Percentiles rank a stretch among this genome's conserved stretches.
Evolutionary conservation across 2,329 filamentous ascomycete genomes (phyloP).

Genomic region (Pseudocercospora fuligena): DNA sequence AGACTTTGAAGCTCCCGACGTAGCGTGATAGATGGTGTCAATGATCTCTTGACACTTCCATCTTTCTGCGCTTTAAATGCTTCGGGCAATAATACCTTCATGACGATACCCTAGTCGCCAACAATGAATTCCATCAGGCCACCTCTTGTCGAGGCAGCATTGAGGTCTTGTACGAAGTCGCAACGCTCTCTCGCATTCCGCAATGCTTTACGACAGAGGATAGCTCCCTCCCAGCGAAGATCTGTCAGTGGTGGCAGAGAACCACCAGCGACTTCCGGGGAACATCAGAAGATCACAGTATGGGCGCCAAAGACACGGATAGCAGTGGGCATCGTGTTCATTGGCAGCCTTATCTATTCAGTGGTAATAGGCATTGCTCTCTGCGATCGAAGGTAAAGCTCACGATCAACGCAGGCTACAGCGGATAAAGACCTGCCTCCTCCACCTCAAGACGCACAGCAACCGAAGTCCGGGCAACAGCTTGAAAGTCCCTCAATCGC

Average conservation of each 20-base stretch:
- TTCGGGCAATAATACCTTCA: neutral
- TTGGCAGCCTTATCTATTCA: conserved; percentile 61
- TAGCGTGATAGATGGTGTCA: conserved; percentile 3
- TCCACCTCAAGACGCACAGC: conserved; percentile 6
- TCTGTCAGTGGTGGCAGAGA: conserved; percentile 33
- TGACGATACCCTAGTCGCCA: neutral
- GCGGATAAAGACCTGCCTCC: conserved; percentile 38
- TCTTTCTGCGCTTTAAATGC: neutral
- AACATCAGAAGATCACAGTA: conserved; percentile 43
- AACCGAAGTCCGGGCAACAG: conserved; percentile 37
- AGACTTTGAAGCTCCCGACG: neutral
- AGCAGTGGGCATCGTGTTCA: conserved; percentile 56
- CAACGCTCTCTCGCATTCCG: conserved; percentile 28
- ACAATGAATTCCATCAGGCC: conserved; percentile 31
- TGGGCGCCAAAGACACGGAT: conserved; percentile 50
- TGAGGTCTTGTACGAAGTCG: conserved; percentile 30
- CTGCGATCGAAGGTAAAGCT: neutral
- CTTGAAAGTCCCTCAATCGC: conserved; percentile 73
- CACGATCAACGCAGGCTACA: conserved; percentile 40
- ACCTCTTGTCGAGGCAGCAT: conserved; percentile 30
- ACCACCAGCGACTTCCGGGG: conserved; percentile 34
- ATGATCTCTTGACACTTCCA: neutral
- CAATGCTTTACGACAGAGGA: conserved; percentile 26
- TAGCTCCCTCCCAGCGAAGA: conserved; percentile 30
- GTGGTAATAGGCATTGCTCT: conserved; percentile 53